phyloP scores from a whole-genome alignment of 192 early-diverging fungal species.

The Coemansia sp. region DNA sequence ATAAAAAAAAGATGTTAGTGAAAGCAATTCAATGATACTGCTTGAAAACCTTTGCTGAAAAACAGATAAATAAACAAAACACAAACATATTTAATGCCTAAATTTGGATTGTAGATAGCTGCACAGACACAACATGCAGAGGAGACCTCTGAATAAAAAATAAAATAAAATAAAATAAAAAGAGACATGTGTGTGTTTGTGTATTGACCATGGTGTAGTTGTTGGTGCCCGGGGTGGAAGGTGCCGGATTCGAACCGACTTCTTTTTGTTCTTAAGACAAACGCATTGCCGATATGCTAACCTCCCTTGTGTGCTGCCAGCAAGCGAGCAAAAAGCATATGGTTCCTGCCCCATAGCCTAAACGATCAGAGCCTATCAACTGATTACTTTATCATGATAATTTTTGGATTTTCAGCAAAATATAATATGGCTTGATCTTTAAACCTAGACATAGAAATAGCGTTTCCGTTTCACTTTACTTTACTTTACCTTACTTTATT shows the following conservation, averaged over 20 bases:
- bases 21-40: no score
- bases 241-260: slow-evolving; percentile 8
- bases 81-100: no score
- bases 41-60: no score
- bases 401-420: no score
- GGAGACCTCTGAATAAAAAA: no score
- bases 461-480: neutral
- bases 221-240: neutral
- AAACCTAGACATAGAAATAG: no score
- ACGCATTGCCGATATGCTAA: slow-evolving; percentile 7
- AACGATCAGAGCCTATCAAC: slow-evolving; percentile 6
- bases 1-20: no score
- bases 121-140: no score
- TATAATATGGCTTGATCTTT: no score
- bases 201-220: neutral
- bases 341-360: neutral
- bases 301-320: neutral
- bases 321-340: neutral
- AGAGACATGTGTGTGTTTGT: neutral
- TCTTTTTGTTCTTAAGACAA: slow-evolving; percentile 10
- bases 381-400: neutral
- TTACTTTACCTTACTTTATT: neutral
- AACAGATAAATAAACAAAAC: no score
- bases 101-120: no score
- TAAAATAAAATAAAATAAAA: no score